phyloP scores from a whole-genome alignment of 2,329 filamentous ascomycete species.

The Didymella glomerata region DNA sequence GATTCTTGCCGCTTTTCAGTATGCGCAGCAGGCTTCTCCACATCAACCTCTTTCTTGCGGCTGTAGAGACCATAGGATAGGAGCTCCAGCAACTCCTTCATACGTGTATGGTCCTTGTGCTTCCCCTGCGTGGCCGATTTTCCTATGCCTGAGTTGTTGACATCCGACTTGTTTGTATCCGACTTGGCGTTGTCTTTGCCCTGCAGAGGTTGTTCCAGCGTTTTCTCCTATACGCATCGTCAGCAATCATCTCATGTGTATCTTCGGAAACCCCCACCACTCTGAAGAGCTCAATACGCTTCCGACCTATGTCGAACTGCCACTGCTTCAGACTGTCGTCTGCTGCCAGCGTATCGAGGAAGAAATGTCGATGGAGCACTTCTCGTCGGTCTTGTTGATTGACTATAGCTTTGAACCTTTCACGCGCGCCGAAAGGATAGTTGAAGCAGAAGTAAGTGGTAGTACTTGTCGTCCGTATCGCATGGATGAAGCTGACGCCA shows the following conservation, averaged over 20 bases:
- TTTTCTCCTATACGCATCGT: background rate
- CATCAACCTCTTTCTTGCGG: no score
- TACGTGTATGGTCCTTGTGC: no score
- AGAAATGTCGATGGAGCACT: slow-evolving; percentile 29
- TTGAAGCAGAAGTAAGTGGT: slow-evolving; percentile 14
- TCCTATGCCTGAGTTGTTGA: no score
- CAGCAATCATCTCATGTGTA: slow-evolving; percentile 1
- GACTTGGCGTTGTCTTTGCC: background rate
- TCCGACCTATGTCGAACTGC: slow-evolving; percentile 27
- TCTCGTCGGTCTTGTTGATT: slow-evolving; percentile 12
- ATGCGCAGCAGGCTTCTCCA: no score
- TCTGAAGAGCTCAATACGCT: no score
- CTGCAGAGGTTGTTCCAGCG: background rate
- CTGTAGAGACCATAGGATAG: no score
- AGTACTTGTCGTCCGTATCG: slow-evolving; percentile 13
- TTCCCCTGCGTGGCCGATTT: background rate
- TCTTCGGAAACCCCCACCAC: no score
- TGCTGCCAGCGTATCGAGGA: slow-evolving; percentile 31
- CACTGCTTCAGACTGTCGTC: slow-evolving; percentile 33
- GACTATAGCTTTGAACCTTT: background rate
- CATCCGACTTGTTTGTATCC: no score
- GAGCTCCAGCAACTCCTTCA: background rate
- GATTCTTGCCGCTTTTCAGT: no score
- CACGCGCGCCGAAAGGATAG: slow-evolving; percentile 2
- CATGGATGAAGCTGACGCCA: slow-evolving; percentile 30